Conservation (phyloP, 148 eudicot genomes). For the Polygonum aviculare region DNA sequence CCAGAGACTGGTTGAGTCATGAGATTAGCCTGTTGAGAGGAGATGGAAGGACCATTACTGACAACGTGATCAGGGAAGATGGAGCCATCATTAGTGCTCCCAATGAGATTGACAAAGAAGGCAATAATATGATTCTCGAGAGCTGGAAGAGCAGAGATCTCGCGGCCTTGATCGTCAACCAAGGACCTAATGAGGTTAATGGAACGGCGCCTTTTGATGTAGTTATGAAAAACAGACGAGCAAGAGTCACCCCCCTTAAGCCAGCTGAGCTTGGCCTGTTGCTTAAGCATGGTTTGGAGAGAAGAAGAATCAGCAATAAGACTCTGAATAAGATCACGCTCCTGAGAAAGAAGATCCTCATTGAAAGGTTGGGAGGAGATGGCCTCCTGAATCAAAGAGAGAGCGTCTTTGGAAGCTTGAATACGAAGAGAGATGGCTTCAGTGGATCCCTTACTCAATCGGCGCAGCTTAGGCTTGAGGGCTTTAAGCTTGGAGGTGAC, state of each 20-base stretch:
- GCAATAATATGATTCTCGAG: not conserved
- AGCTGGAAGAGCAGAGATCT: not conserved
- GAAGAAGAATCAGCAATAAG: not conserved
- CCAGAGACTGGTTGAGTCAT: too few species aligned
- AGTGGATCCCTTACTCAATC: not conserved
- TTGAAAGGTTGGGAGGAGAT: not conserved
- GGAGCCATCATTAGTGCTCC: not conserved
- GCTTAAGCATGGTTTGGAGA: not conserved
- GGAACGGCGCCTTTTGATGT: not conserved
- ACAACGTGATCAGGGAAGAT: not conserved
- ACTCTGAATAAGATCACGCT: not conserved
- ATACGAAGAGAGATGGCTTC: not conserved
- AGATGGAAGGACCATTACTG: too few species aligned
- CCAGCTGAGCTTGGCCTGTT: not conserved
- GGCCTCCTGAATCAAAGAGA: not conserved
- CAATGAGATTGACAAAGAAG: not conserved
- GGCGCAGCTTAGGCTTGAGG: not conserved
- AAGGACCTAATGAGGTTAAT: not conserved
- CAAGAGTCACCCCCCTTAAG: not conserved
- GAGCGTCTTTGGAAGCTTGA: too few species aligned
- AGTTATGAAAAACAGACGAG: not conserved
- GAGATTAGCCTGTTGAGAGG: too few species aligned
- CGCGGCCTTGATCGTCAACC: not conserved
- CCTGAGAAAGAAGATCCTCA: not conserved
- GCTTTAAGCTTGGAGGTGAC: not conserved